Evolutionary conservation across 768 basidiomycete species (phyloP).

Genomic region (Boletus speciosus): DNA sequence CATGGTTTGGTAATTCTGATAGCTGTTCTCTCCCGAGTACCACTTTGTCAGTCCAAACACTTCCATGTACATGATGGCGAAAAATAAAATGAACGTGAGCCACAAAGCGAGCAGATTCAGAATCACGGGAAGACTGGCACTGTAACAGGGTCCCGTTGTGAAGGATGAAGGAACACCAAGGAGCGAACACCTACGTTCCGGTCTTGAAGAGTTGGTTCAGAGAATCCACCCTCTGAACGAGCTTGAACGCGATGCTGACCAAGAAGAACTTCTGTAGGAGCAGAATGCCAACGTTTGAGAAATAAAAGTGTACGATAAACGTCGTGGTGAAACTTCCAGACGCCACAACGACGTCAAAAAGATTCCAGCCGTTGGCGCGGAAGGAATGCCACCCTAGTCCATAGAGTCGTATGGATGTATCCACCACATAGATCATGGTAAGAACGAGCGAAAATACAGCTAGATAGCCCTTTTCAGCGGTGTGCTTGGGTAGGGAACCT

Average conservation of each 20-base stretch:
- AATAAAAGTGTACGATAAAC: slow-evolving; percentile 57
- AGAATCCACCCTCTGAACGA: slow-evolving; percentile 82
- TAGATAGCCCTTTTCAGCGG: slow-evolving; percentile 28
- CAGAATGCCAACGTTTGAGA: slow-evolving; percentile 48
- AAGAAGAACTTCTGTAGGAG: slow-evolving; percentile 89
- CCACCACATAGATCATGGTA: slow-evolving; percentile 68
- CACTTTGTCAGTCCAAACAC: slow-evolving; percentile 91
- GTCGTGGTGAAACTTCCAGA: slow-evolving; percentile 83
- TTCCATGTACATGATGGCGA: slow-evolving; percentile 82
- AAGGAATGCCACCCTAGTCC: slow-evolving; percentile 86
- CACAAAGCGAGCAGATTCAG: slow-evolving; percentile 82
- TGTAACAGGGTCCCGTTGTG: slow-evolving; percentile 25
- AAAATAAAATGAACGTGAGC: slow-evolving; percentile 89
- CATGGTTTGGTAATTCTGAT: slow-evolving; percentile 77
- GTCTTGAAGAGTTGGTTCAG: slow-evolving; percentile 97
- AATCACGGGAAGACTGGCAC: slow-evolving; percentile 84
- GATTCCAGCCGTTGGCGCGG: slow-evolving; percentile 89
- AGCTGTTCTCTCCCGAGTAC: slow-evolving; percentile 62
- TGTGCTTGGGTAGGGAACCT: slow-evolving; percentile 1
- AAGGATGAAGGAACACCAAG: not conserved
- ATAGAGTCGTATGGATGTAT: slow-evolving; percentile 71
- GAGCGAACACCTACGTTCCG: slow-evolving; percentile 62
- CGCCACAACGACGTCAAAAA: slow-evolving; percentile 83
- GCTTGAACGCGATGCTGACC: slow-evolving; percentile 89
- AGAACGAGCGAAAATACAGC: slow-evolving; percentile 76